These are phyloP conservation scores for Crucihimalaya himalaica DNA, from an alignment of 345 rosid genomes.

Conservation along the genomic window DNA sequence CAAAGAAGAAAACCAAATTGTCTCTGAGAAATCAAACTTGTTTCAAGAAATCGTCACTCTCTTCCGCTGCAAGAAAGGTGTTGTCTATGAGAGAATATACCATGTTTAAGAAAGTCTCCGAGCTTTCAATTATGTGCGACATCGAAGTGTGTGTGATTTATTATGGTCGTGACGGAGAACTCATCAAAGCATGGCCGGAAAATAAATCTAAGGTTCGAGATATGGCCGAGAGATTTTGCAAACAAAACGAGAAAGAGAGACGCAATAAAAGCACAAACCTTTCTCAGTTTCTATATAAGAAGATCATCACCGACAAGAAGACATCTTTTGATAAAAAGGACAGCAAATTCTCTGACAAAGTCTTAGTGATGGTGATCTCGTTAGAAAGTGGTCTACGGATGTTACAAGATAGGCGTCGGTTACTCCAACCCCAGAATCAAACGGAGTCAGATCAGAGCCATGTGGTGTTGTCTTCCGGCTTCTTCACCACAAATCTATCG, in stretches of 20 bases:
- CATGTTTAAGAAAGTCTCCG: background rate
- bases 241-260: background rate
- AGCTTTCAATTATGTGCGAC: background rate
- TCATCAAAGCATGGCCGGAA: background rate
- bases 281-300: background rate
- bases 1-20: background rate
- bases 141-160: background rate
- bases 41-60: background rate
- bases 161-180: background rate
- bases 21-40: background rate
- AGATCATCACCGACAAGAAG: background rate
- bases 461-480: background rate
- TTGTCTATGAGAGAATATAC: background rate
- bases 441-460: background rate
- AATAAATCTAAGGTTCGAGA: background rate
- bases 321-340: background rate
- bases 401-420: background rate
- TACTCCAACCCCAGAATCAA: background rate
- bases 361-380: background rate
- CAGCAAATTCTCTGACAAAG: background rate
- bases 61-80: background rate
- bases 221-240: background rate
- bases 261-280: slow-evolving; percentile 19
- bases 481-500: too few relatives aligned
- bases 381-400: background rate